These are phyloP conservation scores for Cyclotella atomus DNA, from an alignment of 108 stramenopile species.

Conservation along the genomic window DNA sequence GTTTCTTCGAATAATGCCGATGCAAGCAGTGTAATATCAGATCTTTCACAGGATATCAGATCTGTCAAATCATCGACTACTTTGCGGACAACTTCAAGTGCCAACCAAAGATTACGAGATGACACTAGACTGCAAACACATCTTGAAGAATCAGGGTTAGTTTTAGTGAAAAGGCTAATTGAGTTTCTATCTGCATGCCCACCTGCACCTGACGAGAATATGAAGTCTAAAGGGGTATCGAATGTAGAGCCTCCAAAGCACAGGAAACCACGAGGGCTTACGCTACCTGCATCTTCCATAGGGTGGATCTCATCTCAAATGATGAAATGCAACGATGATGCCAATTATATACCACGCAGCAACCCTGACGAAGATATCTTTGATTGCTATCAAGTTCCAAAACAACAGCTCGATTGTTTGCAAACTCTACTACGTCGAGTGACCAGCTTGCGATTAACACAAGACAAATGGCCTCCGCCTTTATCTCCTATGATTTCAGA, in stretches of 20 bases:
- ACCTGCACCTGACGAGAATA: slow-evolving; percentile 34
- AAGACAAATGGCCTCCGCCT: slow-evolving; percentile 68
- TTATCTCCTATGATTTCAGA: slow-evolving; percentile 8
- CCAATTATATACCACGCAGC: not conserved
- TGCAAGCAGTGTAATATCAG: slow-evolving; percentile 39
- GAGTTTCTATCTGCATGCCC: slow-evolving; percentile 55
- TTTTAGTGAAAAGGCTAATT: slow-evolving; percentile 40
- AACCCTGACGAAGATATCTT: slow-evolving; percentile 2
- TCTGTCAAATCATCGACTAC: slow-evolving; percentile 12
- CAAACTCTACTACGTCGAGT: slow-evolving; percentile 61
- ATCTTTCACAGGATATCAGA: slow-evolving; percentile 28
- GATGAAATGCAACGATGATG: not conserved
- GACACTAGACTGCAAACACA: slow-evolving; percentile 28
- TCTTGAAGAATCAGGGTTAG: slow-evolving; percentile 44
- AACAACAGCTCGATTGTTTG: slow-evolving; percentile 60
- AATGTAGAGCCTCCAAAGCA: not conserved
- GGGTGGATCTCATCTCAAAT: slow-evolving; percentile 74
- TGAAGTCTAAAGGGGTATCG: not conserved
- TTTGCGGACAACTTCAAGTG: not conserved
- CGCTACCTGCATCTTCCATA: slow-evolving; percentile 73
- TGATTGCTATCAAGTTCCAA: slow-evolving; percentile 36
- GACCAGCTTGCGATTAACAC: slow-evolving; percentile 60
- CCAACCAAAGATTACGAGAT: not conserved
- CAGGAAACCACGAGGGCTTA: slow-evolving; percentile 53
- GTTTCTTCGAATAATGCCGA: slow-evolving; percentile 13